Evolutionary conservation across 78 protist genomes (phyloP), one percentile per base, ranked within the genome.

Genomic region (Dictyostelium brefeldianum): DNA sequence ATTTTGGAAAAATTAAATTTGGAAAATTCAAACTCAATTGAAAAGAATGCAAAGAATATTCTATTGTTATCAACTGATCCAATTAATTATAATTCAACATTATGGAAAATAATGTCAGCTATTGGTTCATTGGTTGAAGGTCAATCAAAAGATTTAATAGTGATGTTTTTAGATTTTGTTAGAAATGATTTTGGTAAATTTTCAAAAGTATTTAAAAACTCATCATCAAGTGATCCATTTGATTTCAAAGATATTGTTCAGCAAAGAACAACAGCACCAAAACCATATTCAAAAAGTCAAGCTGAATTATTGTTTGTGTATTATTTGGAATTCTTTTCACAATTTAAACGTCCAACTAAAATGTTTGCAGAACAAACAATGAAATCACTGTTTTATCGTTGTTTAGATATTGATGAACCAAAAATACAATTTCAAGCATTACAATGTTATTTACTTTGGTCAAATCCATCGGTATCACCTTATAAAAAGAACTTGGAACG

Each of bases 241-340:
- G 50, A 78, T 31, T 43, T 78, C 29, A 20, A 20, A 12, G 51
- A 27, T 0, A 31, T 29, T 10, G 9, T 78, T 20, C 54, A 15
- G 4, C 1, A 0, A 31, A 78, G 67, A 56, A 5, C 65, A 0
- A 14, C 17, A 0, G 22, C 27, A 54, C 29, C 75, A 15, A 78
- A 78, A 20, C 71, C 71, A 36, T 84, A 75, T 57, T 43, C 83
- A 17, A 71, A 74, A 27, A 3, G 25, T n/a, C 83, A 84, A 74
- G 83, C 93, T 5, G 48, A 25, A 17, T 43, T 22, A 15, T 18
- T 87, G 1, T 51, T 77, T 10, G 36, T 78, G 11, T 59, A 48
- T 70, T 87, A 53, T 70, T 73, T 87, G 6, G 93, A 87, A 14
- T 73, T 87, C 84, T 87, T 87, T 77, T 67, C 69, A 36, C 93